Base-by-base conservation (phyloP, 2,329 filamentous ascomycete species). In the Didymella segeticola region DNA sequence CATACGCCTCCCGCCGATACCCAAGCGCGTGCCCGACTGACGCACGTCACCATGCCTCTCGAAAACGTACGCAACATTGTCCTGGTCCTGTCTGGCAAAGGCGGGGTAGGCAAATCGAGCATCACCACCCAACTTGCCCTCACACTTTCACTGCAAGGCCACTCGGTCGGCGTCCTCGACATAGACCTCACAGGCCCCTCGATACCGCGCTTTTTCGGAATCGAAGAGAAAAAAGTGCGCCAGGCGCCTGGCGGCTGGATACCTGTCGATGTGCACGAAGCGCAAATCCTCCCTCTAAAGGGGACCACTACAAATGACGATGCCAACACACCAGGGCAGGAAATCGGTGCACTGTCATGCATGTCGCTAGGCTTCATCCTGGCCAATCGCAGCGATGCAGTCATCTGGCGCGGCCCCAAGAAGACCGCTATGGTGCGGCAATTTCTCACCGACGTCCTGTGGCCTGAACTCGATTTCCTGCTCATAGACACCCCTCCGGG, bases 371-470 rank as follows among this genome's bases (percentile, higher is more conserved):
- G 93, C 2, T 98, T 99, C 68, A 83, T 99, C 6, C 83, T 99
- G 5, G 87, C 88, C 3, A 85, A 87, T 57, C 82, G 93, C 64
- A 90, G 90, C 58, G 92, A 97, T 66, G 93, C 95, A 0, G 93
- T 99, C 0, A 95, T 99, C 31, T 99, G 95, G 95, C 86, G 95
- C 47, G 95, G 95, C 0, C 95, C 95, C 2, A 99, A 99, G 78
- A 99, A 99, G 79, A 99, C 95, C 4, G 95, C 95, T 43, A 99
- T 99, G 95, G 91, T 99, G 53, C 87, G 93, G 33, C 95, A 99
- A 74, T 99, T 99, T 71, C 81, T 99, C 23, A 89, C 90, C 1
- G 93, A 97, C 69, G 93, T 97, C 4, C 82, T 91, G 25, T 98
- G 95, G 95, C 84, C 81, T 0, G 84, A 86, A 47, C 85, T 91